phyloP scores from a whole-genome alignment of 2,329 filamentous ascomycete species.

The Fusarium succisae region DNA sequence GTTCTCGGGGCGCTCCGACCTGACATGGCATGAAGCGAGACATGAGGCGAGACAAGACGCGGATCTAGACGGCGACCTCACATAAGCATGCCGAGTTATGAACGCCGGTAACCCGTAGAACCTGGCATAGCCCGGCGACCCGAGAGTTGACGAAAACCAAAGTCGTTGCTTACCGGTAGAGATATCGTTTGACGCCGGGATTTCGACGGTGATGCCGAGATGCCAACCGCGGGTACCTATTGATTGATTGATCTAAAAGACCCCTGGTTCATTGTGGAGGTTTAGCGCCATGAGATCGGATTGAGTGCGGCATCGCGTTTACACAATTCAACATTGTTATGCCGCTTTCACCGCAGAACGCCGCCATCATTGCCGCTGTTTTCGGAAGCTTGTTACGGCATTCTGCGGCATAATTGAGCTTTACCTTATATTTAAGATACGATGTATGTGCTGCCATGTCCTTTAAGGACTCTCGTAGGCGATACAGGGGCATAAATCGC shows the following conservation, averaged over 20 bases:
- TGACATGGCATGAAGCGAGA: slow-evolving; percentile 2
- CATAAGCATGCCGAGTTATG: slow-evolving; percentile 13
- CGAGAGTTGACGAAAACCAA: background rate
- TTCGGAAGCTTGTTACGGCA: background rate
- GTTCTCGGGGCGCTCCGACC: slow-evolving; percentile 25
- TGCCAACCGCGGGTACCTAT: background rate
- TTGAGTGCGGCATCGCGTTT: background rate
- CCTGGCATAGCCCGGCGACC: background rate
- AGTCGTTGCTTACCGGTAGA: background rate
- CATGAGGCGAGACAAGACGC: slow-evolving; percentile 2
- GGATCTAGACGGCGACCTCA: slow-evolving; percentile 8
- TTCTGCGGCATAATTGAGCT: slow-evolving; percentile 20
- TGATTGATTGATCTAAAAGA: slow-evolving; percentile 2
- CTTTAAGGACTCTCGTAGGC: background rate
- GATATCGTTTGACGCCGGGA: background rate
- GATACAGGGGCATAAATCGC: slow-evolving; percentile 8
- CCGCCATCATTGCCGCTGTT: slow-evolving; percentile 18
- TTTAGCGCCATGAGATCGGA: background rate
- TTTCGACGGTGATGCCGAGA: slow-evolving; percentile 16
- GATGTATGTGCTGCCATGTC: background rate
- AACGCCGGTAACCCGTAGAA: background rate
- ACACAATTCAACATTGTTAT: background rate
- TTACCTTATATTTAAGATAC: slow-evolving; percentile 13
- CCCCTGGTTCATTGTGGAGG: background rate
- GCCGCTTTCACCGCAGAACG: slow-evolving; percentile 20